Evolutionary conservation across 257 asterid species (phyloP), one percentile per base, ranked within the genome.

Genomic region (Echium plantagineum): DNA sequence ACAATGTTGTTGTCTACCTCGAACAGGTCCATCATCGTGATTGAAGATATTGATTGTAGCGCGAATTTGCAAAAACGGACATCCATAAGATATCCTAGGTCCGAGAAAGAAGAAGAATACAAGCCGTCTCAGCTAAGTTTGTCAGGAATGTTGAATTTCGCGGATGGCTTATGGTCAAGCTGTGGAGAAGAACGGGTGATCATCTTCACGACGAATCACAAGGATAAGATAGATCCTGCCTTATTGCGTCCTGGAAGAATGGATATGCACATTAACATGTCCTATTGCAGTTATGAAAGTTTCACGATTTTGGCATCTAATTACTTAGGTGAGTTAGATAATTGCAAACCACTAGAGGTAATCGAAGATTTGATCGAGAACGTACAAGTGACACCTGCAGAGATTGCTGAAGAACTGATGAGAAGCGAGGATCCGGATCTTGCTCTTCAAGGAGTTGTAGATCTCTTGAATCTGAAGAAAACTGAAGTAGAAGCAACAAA

Each of bases 41-140:
- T 85, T 9, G 95, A 88, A 66, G 94, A 88, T 63, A 88, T 88
- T 24, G 95, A 85, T 60, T 81, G 83, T 52, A 71, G 83, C 51
- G 69, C 81, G 60, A 76, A 77, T 56, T 54, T 83, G 52, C 52
- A 73, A 3, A 70, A 74, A 51, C 65, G 81, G 66, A 57, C 52
- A 7, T 7, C 2, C 46, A 35, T 7, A 8, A 7, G 6, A 28
- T 28, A 2, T 28, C 32, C 32, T 28, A 28, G 32, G 46, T 35
- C 46, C 12, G 13, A 3, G 0, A 35, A 7, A 35, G 46, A 35
- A 8, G n/a, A 12, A 0, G 63, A 9, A 5, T 71, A 63, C 12
- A 21, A 21, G 32, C n/a, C 59, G 19, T 59, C 66, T 13, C 48
- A 85, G 94, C 72, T 85, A 4, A 85, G 88, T 5, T 63, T 85